Base-by-base conservation (phyloP, 768 basidiomycete genomes). In the Suillus ampliporus region DNA sequence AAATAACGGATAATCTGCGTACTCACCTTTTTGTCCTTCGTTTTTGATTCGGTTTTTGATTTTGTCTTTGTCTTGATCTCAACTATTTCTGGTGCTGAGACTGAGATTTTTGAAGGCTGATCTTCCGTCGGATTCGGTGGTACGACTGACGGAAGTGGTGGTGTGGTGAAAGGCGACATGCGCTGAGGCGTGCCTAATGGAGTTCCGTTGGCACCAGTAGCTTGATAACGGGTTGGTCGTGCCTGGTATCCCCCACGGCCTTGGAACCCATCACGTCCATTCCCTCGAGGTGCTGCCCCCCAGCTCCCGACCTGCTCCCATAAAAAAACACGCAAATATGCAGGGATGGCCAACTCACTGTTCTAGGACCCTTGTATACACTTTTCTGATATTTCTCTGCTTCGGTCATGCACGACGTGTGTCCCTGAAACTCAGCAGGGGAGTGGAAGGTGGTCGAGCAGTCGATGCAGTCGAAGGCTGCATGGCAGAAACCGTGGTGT, bases 321-420 rank as follows among this genome's bases (percentile, higher is more conserved):
- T 23, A 61, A 62, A 50, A n/a, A 57, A 48, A 62, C n/a, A 11
- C 13, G 54, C 1, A 19, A 26, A 26, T 23, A 28, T 4, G 17
- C 7, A 26, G 11, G n/a, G 26, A 5, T n/a, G 19, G 23, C 10
- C 17, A 40, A 61, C 69, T 48, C 60, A 75, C 78, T 14, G 63
- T 82, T 79, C 90, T 92, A 1, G 86, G 84, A 10, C 92, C 94
- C 70, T 91, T 94, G 74, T 95, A 96, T 61, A 95, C 72, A 57
- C 83, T 78, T 76, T 94, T 94, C 79, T 97, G 87, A 71, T 97
- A 97, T 74, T 97, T 97, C 76, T 97, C 92, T 3, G 92, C 95
- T 76, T 97, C 95, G 64, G 84, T 88, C 48, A 97, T 88, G 74
- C 95, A 97, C 35, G 85, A 80, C 11, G 91, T 95, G 72, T 97